Evolutionary conservation across 805 yeast genomes (phyloP), one percentile per base, ranked within the genome.

Genomic region (Candida glaebosa): DNA sequence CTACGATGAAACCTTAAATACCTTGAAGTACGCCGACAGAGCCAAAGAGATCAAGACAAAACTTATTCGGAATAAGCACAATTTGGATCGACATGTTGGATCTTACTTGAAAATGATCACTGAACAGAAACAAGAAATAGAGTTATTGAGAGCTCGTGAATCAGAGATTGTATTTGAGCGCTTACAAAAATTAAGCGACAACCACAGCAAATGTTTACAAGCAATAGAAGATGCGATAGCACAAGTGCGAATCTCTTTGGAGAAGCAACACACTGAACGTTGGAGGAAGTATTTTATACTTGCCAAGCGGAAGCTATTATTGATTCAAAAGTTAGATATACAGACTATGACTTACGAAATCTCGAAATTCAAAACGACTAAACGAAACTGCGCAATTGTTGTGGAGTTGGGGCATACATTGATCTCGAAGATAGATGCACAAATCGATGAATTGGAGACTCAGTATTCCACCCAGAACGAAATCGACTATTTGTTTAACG

Each of bases 31-130:
- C 60, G 97, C 97, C 0, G 81, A 88, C 57, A 69, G 96, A 32
- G 97, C 96, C 12, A 89, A 89, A 56, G 89, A 84, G 49, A 90
- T 90, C 51, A 86, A 86, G 56, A 90, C 96, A 0, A 87, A 86
- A 50, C 68, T 86, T 2, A 71, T 77, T 2, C 63, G 93, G 46
- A 89, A 89, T 56, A 81, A 80, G 46, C 88, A 81, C 39, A 82
- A 80, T 43, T 71, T 89, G 46, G 87, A 83, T 54, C 69, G 91
- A 33, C 96, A 87, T 62, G 90, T 88, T 34, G 88, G 93, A 0
- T 82, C 90, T 3, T 89, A 88, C 55, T 65, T 87, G 54, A 82
- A 82, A 61, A 84, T 85, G 84, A 88, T 88, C 28, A 79, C 89
- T 2, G 89, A 85, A 53, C 96, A 86, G 54, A 79, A 79, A 49